Conservation (phyloP, 192 early-diverging fungal species). For the Entomortierella beljakovae region DNA sequence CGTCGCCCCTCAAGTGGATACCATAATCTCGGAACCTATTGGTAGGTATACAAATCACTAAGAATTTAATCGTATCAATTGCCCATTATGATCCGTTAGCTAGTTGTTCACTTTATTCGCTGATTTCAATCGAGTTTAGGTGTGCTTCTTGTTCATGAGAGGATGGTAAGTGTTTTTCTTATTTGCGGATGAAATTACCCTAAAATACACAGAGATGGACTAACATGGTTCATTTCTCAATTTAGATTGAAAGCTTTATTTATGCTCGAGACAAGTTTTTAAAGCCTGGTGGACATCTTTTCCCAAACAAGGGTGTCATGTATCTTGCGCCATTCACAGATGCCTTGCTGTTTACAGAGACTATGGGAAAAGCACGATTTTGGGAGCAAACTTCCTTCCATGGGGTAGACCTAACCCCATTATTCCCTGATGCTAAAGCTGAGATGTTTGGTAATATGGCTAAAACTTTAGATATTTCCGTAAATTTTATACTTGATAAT, state of each 20-base stretch:
- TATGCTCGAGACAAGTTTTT: constrained; percentile 90
- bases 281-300: constrained; percentile 92
- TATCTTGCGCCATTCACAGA: constrained; percentile 89
- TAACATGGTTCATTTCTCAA: neutral
- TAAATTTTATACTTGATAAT: no score
- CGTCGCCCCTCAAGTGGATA: constrained; percentile 86
- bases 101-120: neutral
- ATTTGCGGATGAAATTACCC: neutral
- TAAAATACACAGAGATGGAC: neutral
- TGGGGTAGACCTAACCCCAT: constrained; percentile 90
- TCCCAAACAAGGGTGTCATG: constrained; percentile 92
- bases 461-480: neutral
- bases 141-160: constrained; percentile 96
- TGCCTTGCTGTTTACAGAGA: constrained; percentile 88
- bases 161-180: constrained; percentile 76
- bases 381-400: constrained; percentile 92
- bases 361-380: constrained; percentile 91
- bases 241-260: constrained; percentile 84
- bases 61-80: neutral
- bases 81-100: neutral
- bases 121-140: no score
- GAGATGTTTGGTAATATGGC: constrained; percentile 81
- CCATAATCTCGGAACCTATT: constrained; percentile 97
- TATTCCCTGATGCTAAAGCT: constrained; percentile 85
- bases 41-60: constrained; percentile 38